phyloP scores from a whole-genome alignment of 345 rosid genomes.

The Bruguiera parviflora region DNA sequence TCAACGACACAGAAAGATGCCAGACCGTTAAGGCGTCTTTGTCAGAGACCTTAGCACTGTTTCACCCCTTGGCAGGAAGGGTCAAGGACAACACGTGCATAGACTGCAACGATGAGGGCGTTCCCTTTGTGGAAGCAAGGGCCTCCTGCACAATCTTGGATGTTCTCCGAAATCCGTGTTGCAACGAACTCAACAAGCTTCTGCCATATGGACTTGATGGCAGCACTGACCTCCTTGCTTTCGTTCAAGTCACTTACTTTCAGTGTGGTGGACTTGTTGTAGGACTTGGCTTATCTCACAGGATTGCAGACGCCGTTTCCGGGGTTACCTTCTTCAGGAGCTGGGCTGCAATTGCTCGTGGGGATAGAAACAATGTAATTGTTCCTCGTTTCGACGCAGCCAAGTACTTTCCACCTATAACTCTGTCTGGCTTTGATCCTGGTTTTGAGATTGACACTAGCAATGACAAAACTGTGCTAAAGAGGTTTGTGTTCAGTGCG shows the following conservation, averaged over 20 bases:
- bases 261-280: slow-evolving; percentile 15
- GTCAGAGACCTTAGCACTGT: slow-evolving; percentile 30
- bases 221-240: neutral
- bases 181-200: slow-evolving; percentile 19
- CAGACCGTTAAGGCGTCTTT: slow-evolving; percentile 29
- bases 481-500: slow-evolving; percentile 39
- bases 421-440: slow-evolving; percentile 11
- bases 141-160: slow-evolving; percentile 22
- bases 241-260: slow-evolving; percentile 15
- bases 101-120: slow-evolving; percentile 36
- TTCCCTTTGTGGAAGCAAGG: slow-evolving; percentile 28
- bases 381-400: slow-evolving; percentile 34
- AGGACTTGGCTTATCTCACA: slow-evolving; percentile 16
- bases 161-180: slow-evolving; percentile 14
- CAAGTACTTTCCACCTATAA: slow-evolving; percentile 39
- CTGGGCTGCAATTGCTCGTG: slow-evolving; percentile 16
- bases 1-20: neutral
- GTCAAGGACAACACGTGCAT: slow-evolving; percentile 7
- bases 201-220: slow-evolving; percentile 24
- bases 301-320: slow-evolving; percentile 8
- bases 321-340: neutral
- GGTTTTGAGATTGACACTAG: slow-evolving; percentile 16
- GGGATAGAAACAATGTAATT: neutral
- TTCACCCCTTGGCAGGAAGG: slow-evolving; percentile 30
- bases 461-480: slow-evolving; percentile 35